Conservation (phyloP, 495 filamentous ascomycete genomes). For the Durotheca rogersii region DNA sequence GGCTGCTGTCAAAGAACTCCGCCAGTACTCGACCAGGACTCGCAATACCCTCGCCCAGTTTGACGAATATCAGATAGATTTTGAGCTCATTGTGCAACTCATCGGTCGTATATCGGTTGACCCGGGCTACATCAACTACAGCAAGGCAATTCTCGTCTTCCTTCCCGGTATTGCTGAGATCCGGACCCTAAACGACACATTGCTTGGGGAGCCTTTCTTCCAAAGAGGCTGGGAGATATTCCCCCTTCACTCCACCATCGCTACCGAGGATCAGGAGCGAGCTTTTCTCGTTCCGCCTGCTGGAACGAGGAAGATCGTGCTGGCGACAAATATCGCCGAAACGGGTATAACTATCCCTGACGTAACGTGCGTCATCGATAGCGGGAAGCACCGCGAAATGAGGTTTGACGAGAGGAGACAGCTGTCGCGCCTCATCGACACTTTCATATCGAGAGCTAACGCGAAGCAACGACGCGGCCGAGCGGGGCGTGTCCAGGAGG, state of each 20-base stretch:
- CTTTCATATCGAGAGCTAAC: slow-evolving; percentile 91
- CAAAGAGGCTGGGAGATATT: slow-evolving; percentile 72
- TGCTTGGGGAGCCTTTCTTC: slow-evolving; percentile 70
- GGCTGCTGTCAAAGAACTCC: slow-evolving; percentile 57
- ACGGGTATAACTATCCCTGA: slow-evolving; percentile 97
- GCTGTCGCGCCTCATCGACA: slow-evolving; percentile 83
- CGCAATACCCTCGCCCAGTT: slow-evolving; percentile 69
- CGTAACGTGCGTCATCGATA: slow-evolving; percentile 92
- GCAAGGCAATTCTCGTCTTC: slow-evolving; percentile 91
- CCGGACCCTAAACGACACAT: slow-evolving; percentile 76
- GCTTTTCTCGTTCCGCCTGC: slow-evolving; percentile 83
- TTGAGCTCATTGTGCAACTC: slow-evolving; percentile 73
- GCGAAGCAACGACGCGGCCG: slow-evolving; percentile 91
- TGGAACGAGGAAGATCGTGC: slow-evolving; percentile 83
- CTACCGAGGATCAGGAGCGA: slow-evolving; percentile 92
- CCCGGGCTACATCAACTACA: slow-evolving; percentile 65
- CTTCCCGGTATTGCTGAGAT: slow-evolving; percentile 94
- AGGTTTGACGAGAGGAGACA: slow-evolving; percentile 88
- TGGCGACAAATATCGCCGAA: slow-evolving; percentile 96
- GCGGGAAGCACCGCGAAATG: slow-evolving; percentile 97
- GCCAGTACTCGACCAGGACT: slow-evolving; percentile 72
- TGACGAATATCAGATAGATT: slow-evolving; percentile 86
- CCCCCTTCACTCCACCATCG: slow-evolving; percentile 88
- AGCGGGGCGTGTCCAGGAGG: slow-evolving; percentile 93
- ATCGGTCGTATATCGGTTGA: slow-evolving; percentile 70